phyloP scores from a whole-genome alignment of 2,329 filamentous ascomycete genomes.

The Madurella fahalii region DNA sequence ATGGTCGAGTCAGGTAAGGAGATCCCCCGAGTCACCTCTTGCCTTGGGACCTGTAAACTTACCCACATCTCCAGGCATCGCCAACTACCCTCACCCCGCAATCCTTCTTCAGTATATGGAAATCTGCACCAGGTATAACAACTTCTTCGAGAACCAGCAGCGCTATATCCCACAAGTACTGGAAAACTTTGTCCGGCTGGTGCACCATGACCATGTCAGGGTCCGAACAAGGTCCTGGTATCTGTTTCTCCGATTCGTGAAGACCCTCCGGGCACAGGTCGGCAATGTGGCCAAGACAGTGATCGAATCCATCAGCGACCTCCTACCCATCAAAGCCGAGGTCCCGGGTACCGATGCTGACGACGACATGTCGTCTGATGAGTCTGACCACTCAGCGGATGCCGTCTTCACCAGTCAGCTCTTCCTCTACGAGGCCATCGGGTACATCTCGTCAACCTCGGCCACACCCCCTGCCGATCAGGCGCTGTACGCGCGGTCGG shows the following conservation, averaged over 20 bases:
- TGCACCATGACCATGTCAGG: slow-evolving; percentile 82
- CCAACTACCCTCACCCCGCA: slow-evolving; percentile 81
- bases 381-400: slow-evolving; percentile 85
- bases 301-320: slow-evolving; percentile 82
- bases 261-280: slow-evolving; percentile 77
- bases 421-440: slow-evolving; percentile 91
- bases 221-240: slow-evolving; percentile 95
- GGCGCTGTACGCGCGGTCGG: slow-evolving; percentile 77
- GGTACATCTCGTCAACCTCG: slow-evolving; percentile 79
- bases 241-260: slow-evolving; percentile 87
- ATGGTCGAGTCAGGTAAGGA: slow-evolving; percentile 82
- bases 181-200: slow-evolving; percentile 85
- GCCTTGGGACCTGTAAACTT: slow-evolving; percentile 5
- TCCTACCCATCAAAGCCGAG: slow-evolving; percentile 88
- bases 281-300: slow-evolving; percentile 88
- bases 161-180: slow-evolving; percentile 80
- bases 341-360: slow-evolving; percentile 72
- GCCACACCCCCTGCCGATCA: slow-evolving; percentile 79
- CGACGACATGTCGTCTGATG: slow-evolving; percentile 92
- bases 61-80: slow-evolving; percentile 57
- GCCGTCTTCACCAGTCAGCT: slow-evolving; percentile 87
- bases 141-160: slow-evolving; percentile 83
- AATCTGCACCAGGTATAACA: slow-evolving; percentile 89
- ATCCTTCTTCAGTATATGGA: slow-evolving; percentile 98
- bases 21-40: background rate